Evolutionary conservation across 306 rosid genomes (phyloP).

Genomic region (Cucurbita maxima): DNA sequence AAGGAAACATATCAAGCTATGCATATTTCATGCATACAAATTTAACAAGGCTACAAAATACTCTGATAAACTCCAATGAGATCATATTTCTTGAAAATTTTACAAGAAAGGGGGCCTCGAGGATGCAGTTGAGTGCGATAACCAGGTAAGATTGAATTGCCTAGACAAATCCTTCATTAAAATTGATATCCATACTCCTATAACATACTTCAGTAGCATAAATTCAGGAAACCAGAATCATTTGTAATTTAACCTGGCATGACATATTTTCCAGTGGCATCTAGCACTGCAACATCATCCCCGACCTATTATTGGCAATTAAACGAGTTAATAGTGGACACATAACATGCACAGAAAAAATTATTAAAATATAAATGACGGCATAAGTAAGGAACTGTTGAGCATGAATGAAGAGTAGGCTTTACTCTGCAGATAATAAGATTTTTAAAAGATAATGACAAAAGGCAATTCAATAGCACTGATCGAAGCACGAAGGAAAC

Average conservation of each 20-base stretch:
- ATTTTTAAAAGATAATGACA: background rate
- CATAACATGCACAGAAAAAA: background rate
- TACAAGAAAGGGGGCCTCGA: background rate
- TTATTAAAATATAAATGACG: background rate
- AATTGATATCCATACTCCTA: background rate
- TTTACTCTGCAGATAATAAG: background rate
- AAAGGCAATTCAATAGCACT: background rate
- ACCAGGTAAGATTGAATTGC: background rate
- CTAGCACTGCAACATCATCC: slow-evolving; percentile 64
- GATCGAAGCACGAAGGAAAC: background rate
- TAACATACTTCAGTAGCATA: background rate
- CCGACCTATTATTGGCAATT: slow-evolving; percentile 40
- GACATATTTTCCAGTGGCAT: slow-evolving; percentile 87
- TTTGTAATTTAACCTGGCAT: slow-evolving; percentile 62
- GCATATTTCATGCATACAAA: background rate
- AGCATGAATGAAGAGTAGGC: background rate
- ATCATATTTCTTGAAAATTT: background rate
- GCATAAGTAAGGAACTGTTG: background rate
- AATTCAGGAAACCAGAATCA: background rate
- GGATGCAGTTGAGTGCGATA: background rate
- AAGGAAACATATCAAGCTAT: background rate
- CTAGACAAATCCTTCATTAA: background rate
- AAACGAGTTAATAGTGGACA: background rate
- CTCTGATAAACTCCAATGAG: background rate
- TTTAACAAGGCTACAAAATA: background rate